These are phyloP conservation scores for Kodamaea laetipori DNA, from an alignment of 805 yeast genomes.

Conservation along the genomic window DNA sequence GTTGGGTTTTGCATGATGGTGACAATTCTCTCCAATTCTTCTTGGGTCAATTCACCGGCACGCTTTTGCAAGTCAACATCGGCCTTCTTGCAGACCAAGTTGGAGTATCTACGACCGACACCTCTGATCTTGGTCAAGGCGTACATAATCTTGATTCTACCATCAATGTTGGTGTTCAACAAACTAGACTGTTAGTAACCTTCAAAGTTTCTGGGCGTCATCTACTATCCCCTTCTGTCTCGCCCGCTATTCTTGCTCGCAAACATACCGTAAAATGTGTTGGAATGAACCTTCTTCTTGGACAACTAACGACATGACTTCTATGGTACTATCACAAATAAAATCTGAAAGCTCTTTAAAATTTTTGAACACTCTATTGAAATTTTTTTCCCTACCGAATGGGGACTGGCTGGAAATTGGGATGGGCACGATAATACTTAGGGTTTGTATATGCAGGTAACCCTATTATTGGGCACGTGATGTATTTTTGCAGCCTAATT, in stretches of 20 bases:
- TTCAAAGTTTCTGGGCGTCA: neutral
- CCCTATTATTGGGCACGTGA: slow-evolving; percentile 18
- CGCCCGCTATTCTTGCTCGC: neutral
- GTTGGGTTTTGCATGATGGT: slow-evolving; percentile 99
- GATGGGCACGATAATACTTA: neutral
- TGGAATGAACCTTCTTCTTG: slow-evolving; percentile 99
- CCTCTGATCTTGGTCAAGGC: slow-evolving; percentile 99
- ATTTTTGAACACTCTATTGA: slow-evolving; percentile 18
- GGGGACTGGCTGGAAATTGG: neutral
- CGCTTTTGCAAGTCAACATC: slow-evolving; percentile 98
- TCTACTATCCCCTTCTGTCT: neutral
- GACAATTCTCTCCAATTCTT: slow-evolving; percentile 99
- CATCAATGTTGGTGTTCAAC: slow-evolving; percentile 99
- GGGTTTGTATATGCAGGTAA: slow-evolving; percentile 8
- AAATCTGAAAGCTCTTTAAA: slow-evolving; percentile 17
- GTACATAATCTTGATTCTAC: slow-evolving; percentile 99
- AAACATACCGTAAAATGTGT: slow-evolving; percentile 98
- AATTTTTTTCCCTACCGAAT: slow-evolving; percentile 20
- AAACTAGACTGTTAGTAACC: slow-evolving; percentile 56
- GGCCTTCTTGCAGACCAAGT: slow-evolving; percentile 99
- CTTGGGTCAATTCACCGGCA: slow-evolving; percentile 99
- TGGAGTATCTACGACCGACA: slow-evolving; percentile 99
- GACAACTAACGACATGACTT: slow-evolving; percentile 90
- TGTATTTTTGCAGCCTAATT: neutral
- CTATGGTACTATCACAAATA: slow-evolving; percentile 16